Base-by-base conservation (phyloP, 1,139 yeast species). In the Protomyces macrosporus region DNA sequence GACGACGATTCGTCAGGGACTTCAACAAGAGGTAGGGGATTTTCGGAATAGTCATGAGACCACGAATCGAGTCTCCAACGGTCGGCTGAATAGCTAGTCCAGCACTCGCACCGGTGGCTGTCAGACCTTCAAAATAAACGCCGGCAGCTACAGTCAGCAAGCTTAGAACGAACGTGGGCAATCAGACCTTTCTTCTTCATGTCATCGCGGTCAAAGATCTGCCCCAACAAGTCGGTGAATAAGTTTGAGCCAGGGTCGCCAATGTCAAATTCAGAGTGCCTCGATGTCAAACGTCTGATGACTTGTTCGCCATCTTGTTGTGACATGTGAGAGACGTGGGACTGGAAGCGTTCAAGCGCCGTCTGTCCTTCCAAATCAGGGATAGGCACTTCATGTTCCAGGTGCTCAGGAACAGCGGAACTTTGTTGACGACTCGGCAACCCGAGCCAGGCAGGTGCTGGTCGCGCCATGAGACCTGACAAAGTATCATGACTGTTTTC, bases 51-150 rank as follows among this genome's bases (percentile, higher is more conserved):
- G 53, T 52, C 53, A 64, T 53, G n/a, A 65, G 65, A 2, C 55
- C 51, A 45, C 32, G 33, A 4, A 75, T 45, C 73, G 79, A 69
- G 70, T 80, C 83, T 37, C 73, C 75, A 36, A 80, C 79, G 14
- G 82, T 75, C 36, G 82, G 81, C 50, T 81, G 83, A 67, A 76
- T 77, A 23, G 83, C 81, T 45, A 84, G 82, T 34, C 82, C 78
- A 35, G 81, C 80, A 70, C 82, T 84, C 55, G 80, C 72, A 71
- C 85, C 85, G 65, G 74, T 73, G 63, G 81, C 79, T 12, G 82
- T 79, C 37, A 81, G 69, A 65, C 75, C 74, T 64, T 74, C 73
- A 71, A 81, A 80, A 10, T 79, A 77, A 53, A 82, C 78, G 70
- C 84, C 85, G 9, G 82, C 78, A 61, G 53, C 48, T 42, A 30